phyloP scores from a whole-genome alignment of 192 early-diverging fungal species.

The Gaertneriomyces sp. region DNA sequence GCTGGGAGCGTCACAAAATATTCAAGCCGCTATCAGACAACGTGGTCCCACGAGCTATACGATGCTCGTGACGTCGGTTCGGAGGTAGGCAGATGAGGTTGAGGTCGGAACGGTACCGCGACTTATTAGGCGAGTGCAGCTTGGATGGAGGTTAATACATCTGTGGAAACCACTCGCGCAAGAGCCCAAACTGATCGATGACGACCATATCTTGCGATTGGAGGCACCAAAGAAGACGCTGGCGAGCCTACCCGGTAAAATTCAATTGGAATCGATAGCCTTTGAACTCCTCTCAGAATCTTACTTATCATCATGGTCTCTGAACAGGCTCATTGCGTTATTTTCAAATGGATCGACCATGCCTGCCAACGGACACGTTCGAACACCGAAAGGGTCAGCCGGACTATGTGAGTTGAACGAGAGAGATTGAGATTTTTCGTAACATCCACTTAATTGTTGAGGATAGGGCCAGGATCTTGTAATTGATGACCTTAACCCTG shows the following conservation, averaged over 20 bases:
- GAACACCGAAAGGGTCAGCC: constrained; percentile 27
- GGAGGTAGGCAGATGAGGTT: constrained; percentile 26
- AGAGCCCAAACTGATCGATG: constrained; percentile 1
- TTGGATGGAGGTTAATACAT: background rate
- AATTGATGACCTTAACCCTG: constrained; percentile 24
- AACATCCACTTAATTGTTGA: background rate
- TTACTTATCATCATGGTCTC: background rate
- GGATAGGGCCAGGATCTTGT: constrained; percentile 48
- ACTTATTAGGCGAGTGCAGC: background rate
- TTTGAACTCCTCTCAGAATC: background rate
- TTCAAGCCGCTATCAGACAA: constrained; percentile 47
- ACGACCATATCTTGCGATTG: constrained; percentile 29
- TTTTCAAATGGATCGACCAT: constrained; percentile 49
- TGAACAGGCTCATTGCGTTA: constrained; percentile 32
- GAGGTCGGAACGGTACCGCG: background rate
- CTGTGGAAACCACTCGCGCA: background rate
- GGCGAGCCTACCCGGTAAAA: constrained; percentile 37
- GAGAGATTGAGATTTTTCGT: background rate
- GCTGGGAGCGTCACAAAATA: constrained; percentile 54
- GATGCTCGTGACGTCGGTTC: constrained; percentile 47
- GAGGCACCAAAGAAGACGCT: constrained; percentile 34
- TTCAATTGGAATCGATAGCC: background rate
- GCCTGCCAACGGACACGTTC: constrained; percentile 36
- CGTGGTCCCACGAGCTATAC: constrained; percentile 43
- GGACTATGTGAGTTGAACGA: constrained; percentile 34